Percentiles rank a stretch among this genome's conserved stretches.
Evolutionary conservation across 1,284 basidiomycete genomes (phyloP).

Genomic region (Stygiomarasmius scandens): DNA sequence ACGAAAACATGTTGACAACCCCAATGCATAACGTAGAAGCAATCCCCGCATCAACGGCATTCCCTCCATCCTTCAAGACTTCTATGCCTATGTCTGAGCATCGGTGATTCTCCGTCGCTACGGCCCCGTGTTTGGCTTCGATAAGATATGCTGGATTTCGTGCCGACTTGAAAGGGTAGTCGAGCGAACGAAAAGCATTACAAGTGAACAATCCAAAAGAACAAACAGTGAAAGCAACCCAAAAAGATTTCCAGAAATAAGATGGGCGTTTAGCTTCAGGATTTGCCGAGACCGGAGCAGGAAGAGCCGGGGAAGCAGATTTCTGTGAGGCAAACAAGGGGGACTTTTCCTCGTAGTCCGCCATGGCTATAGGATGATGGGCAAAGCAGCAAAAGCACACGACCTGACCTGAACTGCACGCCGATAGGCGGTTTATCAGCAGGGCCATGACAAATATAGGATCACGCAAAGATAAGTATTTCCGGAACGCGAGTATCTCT

Average conservation of each 20-base stretch:
- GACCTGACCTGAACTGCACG: too few relatives aligned
- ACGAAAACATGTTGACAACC: constrained; percentile 89
- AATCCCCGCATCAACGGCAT: constrained; percentile 88
- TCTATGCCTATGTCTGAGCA: constrained; percentile 86
- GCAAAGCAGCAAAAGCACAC: too few relatives aligned
- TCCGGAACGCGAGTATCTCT: too few relatives aligned
- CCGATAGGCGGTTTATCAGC: neutral
- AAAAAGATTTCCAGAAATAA: neutral
- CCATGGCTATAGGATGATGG: neutral
- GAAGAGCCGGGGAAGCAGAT: neutral
- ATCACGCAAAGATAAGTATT: too few relatives aligned
- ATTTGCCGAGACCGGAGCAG: neutral
- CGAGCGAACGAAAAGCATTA: neutral
- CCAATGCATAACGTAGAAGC: constrained; percentile 83
- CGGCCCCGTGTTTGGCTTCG: constrained; percentile 76
- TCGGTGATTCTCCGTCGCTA: constrained; percentile 82
- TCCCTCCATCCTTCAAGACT: constrained; percentile 81
- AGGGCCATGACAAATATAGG: neutral
- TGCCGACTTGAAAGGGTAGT: neutral
- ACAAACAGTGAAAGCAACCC: neutral
- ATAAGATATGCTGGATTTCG: constrained; percentile 33
- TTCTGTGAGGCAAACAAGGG: neutral
- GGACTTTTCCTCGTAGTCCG: neutral
- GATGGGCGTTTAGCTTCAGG: neutral
- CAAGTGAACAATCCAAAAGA: neutral